phyloP scores from a whole-genome alignment of 176 grass and related monocot species.

The Hsuehochloa calcarea region DNA sequence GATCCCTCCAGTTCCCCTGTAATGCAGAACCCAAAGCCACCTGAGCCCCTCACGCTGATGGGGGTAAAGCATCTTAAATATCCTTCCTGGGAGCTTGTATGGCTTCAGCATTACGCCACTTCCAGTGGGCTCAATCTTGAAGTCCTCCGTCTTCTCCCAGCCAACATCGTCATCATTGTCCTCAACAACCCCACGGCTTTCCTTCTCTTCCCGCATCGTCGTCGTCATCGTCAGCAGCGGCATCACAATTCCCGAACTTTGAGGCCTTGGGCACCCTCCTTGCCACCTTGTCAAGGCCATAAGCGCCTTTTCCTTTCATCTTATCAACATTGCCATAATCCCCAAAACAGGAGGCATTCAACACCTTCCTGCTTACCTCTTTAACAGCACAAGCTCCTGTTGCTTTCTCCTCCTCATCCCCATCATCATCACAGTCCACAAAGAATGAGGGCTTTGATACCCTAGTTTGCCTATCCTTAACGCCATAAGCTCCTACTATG shows the following conservation, averaged over 20 bases:
- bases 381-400: background rate
- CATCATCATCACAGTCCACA: slow-evolving; percentile 23
- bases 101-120: slow-evolving; percentile 29
- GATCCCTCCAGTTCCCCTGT: slow-evolving; percentile 67
- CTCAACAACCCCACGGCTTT: slow-evolving; percentile 8
- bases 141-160: slow-evolving; percentile 40
- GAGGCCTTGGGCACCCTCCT: slow-evolving; percentile 12
- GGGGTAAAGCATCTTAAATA: slow-evolving; percentile 65
- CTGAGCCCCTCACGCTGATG: slow-evolving; percentile 75
- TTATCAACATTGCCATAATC: background rate
- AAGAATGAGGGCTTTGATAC: slow-evolving; percentile 16
- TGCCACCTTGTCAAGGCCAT: background rate
- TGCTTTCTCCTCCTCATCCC: background rate
- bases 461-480: slow-evolving; percentile 3
- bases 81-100: slow-evolving; percentile 47
- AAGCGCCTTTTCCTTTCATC: background rate
- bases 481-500: background rate
- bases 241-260: slow-evolving; percentile 24
- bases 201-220: slow-evolving; percentile 29
- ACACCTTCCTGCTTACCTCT: background rate
- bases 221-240: background rate
- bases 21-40: slow-evolving; percentile 82
- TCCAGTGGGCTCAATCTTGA: slow-evolving; percentile 52
- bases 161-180: slow-evolving; percentile 35
- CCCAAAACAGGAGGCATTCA: background rate